Base-by-base conservation (phyloP, 306 rosid genomes). In the Comarum palustre region DNA sequence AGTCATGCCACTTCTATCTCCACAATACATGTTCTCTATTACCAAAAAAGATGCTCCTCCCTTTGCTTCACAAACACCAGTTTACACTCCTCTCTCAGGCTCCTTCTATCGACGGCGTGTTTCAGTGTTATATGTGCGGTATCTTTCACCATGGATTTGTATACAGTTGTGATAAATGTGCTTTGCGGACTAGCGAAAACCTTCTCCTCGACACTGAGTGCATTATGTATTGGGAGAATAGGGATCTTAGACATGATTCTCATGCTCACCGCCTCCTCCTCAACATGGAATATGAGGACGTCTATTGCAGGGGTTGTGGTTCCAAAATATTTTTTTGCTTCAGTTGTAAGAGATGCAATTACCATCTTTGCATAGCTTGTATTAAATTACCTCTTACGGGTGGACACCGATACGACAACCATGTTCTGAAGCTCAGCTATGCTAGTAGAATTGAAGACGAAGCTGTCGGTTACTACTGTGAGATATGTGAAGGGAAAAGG, bases 401-500 rank as follows among this genome's bases (percentile, higher is more conserved):
- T 1, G 47, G n/a, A 43, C 73, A 68, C 19, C n/a, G 7, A 3
- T 68, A 17, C n/a, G 60, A 68, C 58, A 29, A 0, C 2, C 72
- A 68, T 68, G 39, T 4, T 68, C 42, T 68, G 7, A 45, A 68
- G 58, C 72, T 68, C 72, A 68, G 42, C 27, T 46, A 27, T 43
- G 20, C 17, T 11, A 0, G 5, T 0, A 46, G 42, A 8, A 19
- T 12, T 38, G 34, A 42, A 41, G 3, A 42, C 15, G 36, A 66
- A 7, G 25, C 1, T 0, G 43, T 8, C 8, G 58, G 17, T 15
- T 47, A 46, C 10, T 68, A 27, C 1, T 29, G 27, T 47, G 17
- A 46, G 29, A 24, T 29, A 45, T 68, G 72, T 24, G 63, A 58
- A 58, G 63, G 63, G 10, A 13, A 25, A 58, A 24, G 36, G 36